Evolutionary conservation across 2,329 filamentous ascomycete species (phyloP), one percentile per base, ranked within the genome.

Genomic region (Aspergillus melleus): DNA sequence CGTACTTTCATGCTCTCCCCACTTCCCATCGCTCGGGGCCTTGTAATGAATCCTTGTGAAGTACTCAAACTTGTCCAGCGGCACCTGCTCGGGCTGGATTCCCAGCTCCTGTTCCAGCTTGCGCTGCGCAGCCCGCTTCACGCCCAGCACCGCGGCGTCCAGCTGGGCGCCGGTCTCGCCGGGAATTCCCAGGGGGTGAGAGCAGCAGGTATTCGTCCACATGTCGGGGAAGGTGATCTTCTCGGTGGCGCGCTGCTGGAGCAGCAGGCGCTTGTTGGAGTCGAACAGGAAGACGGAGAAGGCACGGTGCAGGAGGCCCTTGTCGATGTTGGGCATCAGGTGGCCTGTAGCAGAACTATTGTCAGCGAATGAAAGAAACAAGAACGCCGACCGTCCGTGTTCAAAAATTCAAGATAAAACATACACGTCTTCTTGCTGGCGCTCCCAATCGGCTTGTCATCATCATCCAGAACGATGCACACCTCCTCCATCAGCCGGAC

Each of bases 151-250:
- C 5, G 93, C 90, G 66, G 91, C 90, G 53, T 88, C 84, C 49
- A 99, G 83, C 66, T 89, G 90, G 32, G 88, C 85, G 64, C 95
- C 95, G 26, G 92, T 96, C 86, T 99, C 95, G 65, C 90, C 89
- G 9, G 95, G 90, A 66, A 97, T 90, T 57, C 91, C 91, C 62
- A 99, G 85, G 5, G 95, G 95, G 78, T 99, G 95, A 44, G 95
- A 99, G 83, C 95, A 99, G 85, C 95, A 99, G 32, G 95, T 99
- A 80, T 99, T 99, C 65, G 95, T 99, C 95, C 95, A 99, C 89
- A 97, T 93, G 75, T 96, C 92, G 52, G 95, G 94, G 80, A 99
- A 99, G 6, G 95, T 99, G 74, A 99, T 99, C 83, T 99, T 99
- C 81, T 98, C 94, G 46, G 88, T 82, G 29, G 95, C 95, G 67